A percentile compares a stretch with the other conserved stretches of the same genome.
These are phyloP conservation scores for Exserohilum turcica DNA, from an alignment of 2,329 filamentous ascomycete species.

Conservation along the genomic window DNA sequence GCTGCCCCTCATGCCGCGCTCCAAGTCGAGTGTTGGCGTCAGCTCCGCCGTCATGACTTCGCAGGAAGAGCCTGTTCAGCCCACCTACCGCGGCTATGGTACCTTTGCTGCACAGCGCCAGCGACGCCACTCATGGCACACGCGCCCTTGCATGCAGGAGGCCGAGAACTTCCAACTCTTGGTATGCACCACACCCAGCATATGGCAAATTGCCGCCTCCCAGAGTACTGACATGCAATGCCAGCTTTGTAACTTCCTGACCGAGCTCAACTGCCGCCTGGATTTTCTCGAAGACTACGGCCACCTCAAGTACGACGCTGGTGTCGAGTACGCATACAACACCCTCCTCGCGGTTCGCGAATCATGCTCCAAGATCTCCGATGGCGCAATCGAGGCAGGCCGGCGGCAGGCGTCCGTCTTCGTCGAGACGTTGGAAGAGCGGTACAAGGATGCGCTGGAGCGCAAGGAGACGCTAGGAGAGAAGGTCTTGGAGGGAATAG, in stretches of 20 bases:
- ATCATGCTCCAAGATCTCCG: constrained; percentile 86
- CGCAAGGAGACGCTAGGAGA: constrained; percentile 88
- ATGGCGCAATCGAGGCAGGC: constrained; percentile 86
- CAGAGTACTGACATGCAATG: constrained; percentile 22
- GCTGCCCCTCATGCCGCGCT: constrained; percentile 32
- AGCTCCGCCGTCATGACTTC: constrained; percentile 45
- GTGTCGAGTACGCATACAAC: constrained; percentile 81
- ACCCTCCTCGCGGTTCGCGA: constrained; percentile 86
- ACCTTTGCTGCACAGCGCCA: constrained; percentile 43
- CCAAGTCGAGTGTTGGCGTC: constrained; percentile 26
- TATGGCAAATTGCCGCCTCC: neutral
- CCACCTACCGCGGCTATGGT: constrained; percentile 44
- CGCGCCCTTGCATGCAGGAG: constrained; percentile 52
- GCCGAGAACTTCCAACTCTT: constrained; percentile 55
- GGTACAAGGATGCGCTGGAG: constrained; percentile 84
- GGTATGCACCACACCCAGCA: constrained; percentile 28
- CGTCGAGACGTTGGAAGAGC: constrained; percentile 86
- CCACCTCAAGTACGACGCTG: constrained; percentile 80
- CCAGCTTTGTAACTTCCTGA: constrained; percentile 78
- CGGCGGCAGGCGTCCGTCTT: constrained; percentile 82
- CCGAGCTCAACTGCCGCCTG: constrained; percentile 82
- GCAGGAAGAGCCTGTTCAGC: constrained; percentile 52
- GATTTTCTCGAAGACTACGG: constrained; percentile 89
- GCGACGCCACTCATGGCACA: constrained; percentile 55
- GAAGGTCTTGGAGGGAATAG: constrained; percentile 86